Percentiles rank a stretch among this genome's conserved stretches.
Evolutionary conservation across 2,329 filamentous ascomycete species (phyloP).

Genomic region (Xylaria arbuscula): DNA sequence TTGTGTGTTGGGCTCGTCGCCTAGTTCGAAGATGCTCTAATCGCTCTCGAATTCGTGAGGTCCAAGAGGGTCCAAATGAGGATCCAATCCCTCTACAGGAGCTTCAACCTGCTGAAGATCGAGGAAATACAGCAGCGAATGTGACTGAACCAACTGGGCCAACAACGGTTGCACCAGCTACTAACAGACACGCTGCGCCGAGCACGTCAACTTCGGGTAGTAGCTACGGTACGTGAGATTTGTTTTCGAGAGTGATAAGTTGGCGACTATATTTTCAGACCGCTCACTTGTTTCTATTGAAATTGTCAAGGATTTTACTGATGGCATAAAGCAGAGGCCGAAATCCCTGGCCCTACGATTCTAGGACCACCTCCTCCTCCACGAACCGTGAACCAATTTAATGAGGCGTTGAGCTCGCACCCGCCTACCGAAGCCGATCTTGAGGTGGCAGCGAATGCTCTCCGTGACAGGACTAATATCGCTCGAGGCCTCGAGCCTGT

Average conservation of each 20-base stretch:
- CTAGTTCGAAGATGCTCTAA: background rate
- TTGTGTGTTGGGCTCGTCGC: background rate
- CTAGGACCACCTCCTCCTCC: background rate
- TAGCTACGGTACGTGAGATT: constrained; percentile 5
- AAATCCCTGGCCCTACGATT: too few species aligned
- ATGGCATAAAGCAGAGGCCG: too few species aligned
- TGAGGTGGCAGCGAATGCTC: background rate
- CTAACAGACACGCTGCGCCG: too few species aligned
- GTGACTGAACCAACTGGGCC: too few species aligned
- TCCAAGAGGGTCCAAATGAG: background rate
- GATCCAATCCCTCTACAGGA: constrained; percentile 7
- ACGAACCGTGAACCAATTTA: background rate
- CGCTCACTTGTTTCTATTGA: constrained; percentile 3
- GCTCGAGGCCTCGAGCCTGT: background rate
- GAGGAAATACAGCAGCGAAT: too few species aligned
- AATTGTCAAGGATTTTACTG: too few species aligned
- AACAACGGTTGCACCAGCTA: too few species aligned
- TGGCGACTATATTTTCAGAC: background rate
- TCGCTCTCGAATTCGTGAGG: background rate
- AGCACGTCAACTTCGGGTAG: too few species aligned
- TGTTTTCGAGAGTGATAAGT: background rate
- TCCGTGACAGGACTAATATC: background rate
- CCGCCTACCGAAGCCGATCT: constrained; percentile 22
- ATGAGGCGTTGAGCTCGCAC: constrained; percentile 14
- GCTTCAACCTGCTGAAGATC: background rate